Conservation (phyloP, 345 rosid species). For the Chamaenerion angustifolium region DNA sequence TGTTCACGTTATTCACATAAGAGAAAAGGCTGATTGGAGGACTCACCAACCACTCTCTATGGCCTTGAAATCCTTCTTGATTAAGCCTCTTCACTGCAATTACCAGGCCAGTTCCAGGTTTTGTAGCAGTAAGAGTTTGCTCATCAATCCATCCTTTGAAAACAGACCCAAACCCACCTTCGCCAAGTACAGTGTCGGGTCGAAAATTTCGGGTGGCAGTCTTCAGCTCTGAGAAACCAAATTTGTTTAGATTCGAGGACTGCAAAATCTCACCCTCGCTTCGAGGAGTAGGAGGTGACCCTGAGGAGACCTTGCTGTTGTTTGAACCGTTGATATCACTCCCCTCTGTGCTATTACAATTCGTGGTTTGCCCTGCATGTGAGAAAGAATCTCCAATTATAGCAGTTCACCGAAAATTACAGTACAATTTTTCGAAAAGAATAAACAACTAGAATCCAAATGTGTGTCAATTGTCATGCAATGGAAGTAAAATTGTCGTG, state of each 20-base stretch:
- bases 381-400: constrained; percentile 1
- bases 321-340: constrained; percentile 23
- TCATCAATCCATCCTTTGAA: constrained; percentile 70
- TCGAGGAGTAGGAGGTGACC: constrained; percentile 37
- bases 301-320: constrained; percentile 28
- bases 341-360: constrained; percentile 27
- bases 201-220: constrained; percentile 58
- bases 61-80: constrained; percentile 54
- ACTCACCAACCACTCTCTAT: constrained; percentile 75
- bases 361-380: constrained; percentile 34
- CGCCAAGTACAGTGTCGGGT: constrained; percentile 59
- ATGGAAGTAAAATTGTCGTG: no score
- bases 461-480: no score
- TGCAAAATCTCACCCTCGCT: constrained; percentile 61
- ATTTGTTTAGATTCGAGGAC: constrained; percentile 44
- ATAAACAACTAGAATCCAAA: no score
- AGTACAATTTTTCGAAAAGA: neutral
- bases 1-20: neutral
- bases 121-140: constrained; percentile 37
- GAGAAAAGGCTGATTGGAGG: constrained; percentile 10
- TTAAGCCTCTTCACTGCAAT: constrained; percentile 70
- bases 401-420: no score
- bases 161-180: constrained; percentile 76
- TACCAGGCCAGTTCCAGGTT: constrained; percentile 59
- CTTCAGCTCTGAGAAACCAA: constrained; percentile 35